Evolutionary conservation across 305 asterid species (phyloP).

Genomic region (Fraxinus xanthoxyloides): DNA sequence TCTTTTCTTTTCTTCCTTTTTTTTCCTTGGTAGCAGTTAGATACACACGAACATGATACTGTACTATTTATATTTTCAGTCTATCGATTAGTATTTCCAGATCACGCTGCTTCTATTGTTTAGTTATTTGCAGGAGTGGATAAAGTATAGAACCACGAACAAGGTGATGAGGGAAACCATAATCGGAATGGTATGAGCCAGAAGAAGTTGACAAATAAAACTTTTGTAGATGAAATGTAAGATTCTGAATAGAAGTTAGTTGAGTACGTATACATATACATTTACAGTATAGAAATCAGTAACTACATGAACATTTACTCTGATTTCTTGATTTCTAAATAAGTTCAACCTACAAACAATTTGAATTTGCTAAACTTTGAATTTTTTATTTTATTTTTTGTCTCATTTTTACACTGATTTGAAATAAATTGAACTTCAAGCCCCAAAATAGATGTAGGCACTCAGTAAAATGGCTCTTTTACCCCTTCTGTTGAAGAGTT

Average conservation of each 20-base stretch:
- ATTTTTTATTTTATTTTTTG: neutral
- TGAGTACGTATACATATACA: neutral
- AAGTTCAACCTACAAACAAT: neutral
- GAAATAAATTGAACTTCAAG: neutral
- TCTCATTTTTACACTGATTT: neutral
- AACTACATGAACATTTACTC: neutral
- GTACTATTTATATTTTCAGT: neutral
- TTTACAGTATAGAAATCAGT: neutral
- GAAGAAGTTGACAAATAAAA: neutral
- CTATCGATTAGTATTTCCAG: neutral
- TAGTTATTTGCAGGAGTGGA: neutral
- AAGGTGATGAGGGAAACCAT: neutral
- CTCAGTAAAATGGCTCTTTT: neutral
- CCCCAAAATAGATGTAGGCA: neutral
- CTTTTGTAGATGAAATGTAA: neutral
- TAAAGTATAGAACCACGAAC: neutral
- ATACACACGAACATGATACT: neutral
- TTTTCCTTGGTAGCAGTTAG: neutral
- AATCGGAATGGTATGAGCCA: neutral
- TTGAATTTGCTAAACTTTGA: neutral
- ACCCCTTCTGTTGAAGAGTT: neutral
- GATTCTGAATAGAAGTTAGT: neutral
- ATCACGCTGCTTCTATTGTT: neutral
- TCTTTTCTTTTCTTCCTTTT: neutral
- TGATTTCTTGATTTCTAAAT: neutral